Percentiles rank a stretch among this genome's conserved stretches.
Evolutionary conservation across 1,139 yeast genomes (phyloP).

Genomic region (Geotrichum europaeum): DNA sequence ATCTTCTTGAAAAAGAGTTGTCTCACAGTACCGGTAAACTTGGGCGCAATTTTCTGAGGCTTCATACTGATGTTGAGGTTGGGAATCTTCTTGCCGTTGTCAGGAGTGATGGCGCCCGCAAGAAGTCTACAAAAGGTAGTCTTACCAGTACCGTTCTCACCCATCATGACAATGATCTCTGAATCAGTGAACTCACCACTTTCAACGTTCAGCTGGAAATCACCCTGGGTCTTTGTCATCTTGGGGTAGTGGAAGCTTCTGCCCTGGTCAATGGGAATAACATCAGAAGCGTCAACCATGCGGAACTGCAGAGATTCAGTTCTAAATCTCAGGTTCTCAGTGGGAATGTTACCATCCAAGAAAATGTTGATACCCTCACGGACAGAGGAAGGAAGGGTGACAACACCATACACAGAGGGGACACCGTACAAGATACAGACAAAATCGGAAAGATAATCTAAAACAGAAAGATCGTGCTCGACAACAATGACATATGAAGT

Average conservation of each 20-base stretch:
- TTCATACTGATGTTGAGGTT: conserved; percentile 91
- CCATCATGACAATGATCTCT: conserved; percentile 98
- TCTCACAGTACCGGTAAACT: conserved; percentile 96
- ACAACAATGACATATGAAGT: conserved; percentile 85
- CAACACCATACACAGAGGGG: conserved; percentile 97
- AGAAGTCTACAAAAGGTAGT: conserved; percentile 92
- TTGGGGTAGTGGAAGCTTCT: conserved; percentile 71
- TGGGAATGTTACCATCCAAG: conserved; percentile 94
- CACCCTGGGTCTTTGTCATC: conserved; percentile 91
- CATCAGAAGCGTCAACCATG: conserved; percentile 74
- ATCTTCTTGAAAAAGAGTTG: conserved; percentile 95
- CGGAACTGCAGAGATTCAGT: conserved; percentile 91
- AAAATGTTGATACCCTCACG: conserved; percentile 98
- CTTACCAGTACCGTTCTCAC: conserved; percentile 99
- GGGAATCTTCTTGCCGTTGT: conserved; percentile 71
- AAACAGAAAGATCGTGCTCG: conserved; percentile 95
- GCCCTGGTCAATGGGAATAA: conserved; percentile 67
- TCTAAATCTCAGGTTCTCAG: conserved; percentile 95
- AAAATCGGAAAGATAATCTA: conserved; percentile 93
- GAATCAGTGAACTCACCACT: conserved; percentile 91
- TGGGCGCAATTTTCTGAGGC: conserved; percentile 98
- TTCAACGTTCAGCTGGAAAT: conserved; percentile 75
- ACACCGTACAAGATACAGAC: conserved; percentile 96
- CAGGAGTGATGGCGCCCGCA: conserved; percentile 90
- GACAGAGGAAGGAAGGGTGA: conserved; percentile 88